These are phyloP conservation scores for Corinectria fuckeliana DNA, from an alignment of 2,329 filamentous ascomycete species.

Conservation along the genomic window DNA sequence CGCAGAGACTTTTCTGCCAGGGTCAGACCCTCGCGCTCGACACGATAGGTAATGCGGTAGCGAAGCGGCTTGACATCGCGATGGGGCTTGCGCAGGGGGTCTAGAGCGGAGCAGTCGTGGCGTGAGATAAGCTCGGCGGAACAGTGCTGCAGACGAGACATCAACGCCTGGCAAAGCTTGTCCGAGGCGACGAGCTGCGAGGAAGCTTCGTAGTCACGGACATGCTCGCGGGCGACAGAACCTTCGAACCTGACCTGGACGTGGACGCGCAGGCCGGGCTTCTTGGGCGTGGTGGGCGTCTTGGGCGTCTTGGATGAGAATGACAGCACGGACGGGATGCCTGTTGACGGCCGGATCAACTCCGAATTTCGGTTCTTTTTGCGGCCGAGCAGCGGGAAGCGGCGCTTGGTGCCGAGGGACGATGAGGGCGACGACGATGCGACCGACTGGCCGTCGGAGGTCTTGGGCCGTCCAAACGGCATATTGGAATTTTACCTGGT, in stretches of 20 bases:
- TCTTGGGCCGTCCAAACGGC: conserved; percentile 37
- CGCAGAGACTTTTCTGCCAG: conserved; percentile 54
- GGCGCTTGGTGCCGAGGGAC: conserved; percentile 38
- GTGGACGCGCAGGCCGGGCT: conserved; percentile 47
- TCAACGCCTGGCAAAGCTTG: conserved; percentile 55
- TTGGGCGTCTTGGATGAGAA: conserved; percentile 16
- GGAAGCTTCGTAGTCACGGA: conserved; percentile 55
- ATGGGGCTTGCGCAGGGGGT: conserved; percentile 43
- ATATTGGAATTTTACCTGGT: conserved; percentile 25
- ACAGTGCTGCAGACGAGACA: conserved; percentile 59
- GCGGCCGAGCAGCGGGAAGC: conserved; percentile 41
- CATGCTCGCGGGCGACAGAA: conserved; percentile 52
- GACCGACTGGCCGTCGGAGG: conserved; percentile 34
- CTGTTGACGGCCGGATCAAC: conserved; percentile 29
- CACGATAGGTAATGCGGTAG: conserved; percentile 56
- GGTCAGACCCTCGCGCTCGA: conserved; percentile 49
- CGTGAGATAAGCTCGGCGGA: conserved; percentile 60
- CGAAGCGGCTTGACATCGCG: conserved; percentile 51
- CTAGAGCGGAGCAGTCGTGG: conserved; percentile 55
- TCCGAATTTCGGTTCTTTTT: conserved; percentile 35
- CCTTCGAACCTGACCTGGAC: conserved; percentile 55
- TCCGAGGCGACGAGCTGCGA: conserved; percentile 51
- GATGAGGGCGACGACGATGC: conserved; percentile 31
- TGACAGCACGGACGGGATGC: conserved; percentile 16
- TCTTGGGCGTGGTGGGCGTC: conserved; percentile 21